These are phyloP conservation scores for Aspergillus terreus DNA, from an alignment of 2,329 filamentous ascomycete species.

Conservation along the genomic window DNA sequence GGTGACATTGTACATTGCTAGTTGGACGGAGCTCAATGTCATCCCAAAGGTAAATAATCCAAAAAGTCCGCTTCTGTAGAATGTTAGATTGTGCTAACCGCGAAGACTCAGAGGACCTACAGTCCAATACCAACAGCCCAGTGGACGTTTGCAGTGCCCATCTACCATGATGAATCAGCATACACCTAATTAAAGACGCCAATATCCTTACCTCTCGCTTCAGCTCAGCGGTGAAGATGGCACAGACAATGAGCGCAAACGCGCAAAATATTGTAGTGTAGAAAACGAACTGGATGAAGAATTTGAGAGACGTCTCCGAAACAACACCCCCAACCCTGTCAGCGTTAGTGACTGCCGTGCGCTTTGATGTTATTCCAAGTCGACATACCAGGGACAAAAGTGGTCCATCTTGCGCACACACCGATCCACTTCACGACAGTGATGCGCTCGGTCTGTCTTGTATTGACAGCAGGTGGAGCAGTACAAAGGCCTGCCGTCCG, in stretches of 20 bases:
- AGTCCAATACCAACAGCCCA: conserved; percentile 66
- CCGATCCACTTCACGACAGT: conserved; percentile 75
- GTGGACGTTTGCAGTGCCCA: conserved; percentile 50
- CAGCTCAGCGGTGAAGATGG: conserved; percentile 60
- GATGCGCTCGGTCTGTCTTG: conserved; percentile 85
- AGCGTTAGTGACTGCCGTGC: neutral
- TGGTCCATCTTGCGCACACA: conserved; percentile 93
- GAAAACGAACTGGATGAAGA: conserved; percentile 81
- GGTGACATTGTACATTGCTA: conserved; percentile 70
- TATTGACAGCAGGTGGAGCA: conserved; percentile 80
- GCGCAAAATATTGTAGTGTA: conserved; percentile 68
- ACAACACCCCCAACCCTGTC: conserved; percentile 85
- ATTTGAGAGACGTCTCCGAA: conserved; percentile 82
- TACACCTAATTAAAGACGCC: neutral
- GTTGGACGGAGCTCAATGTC: conserved; percentile 67
- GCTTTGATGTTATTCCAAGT: neutral
- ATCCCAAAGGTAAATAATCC: conserved; percentile 77
- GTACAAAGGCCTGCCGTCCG: conserved; percentile 79
- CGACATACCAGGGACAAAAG: conserved; percentile 73
- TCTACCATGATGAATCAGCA: conserved; percentile 24
- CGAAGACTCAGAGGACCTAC: conserved; percentile 28
- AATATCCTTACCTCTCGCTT: conserved; percentile 39
- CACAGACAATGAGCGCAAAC: conserved; percentile 61
- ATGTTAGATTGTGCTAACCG: conserved; percentile 10
- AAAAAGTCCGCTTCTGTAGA: conserved; percentile 60